Conservation (phyloP, 2,329 filamentous ascomycete genomes). For the Hypoxylon sp. region DNA sequence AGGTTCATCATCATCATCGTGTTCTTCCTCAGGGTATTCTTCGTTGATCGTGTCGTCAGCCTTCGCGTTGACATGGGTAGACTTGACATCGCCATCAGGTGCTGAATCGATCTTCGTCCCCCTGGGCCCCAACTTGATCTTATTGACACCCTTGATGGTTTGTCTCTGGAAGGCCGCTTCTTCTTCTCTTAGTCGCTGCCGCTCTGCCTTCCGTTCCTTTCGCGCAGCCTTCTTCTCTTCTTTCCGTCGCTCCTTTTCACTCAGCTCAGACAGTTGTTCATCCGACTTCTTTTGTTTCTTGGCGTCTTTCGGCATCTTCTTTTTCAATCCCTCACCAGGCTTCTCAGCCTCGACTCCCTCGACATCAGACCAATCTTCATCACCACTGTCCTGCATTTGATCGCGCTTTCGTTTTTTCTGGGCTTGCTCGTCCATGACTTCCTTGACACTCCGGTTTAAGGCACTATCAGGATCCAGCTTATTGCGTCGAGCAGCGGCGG, state of each 20-base stretch:
- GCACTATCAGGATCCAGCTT: constrained; percentile 93
- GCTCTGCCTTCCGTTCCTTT: constrained; percentile 60
- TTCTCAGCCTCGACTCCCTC: constrained; percentile 70
- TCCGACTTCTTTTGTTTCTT: constrained; percentile 65
- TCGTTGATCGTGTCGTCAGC: constrained; percentile 14
- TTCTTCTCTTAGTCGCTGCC: constrained; percentile 55
- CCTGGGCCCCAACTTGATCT: constrained; percentile 52
- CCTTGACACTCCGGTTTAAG: constrained; percentile 84
- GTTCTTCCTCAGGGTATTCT: constrained; percentile 36
- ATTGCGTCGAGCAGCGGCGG: constrained; percentile 82
- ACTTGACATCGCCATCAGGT: constrained; percentile 30
- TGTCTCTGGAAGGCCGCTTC: constrained; percentile 59
- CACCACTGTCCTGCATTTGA: constrained; percentile 60
- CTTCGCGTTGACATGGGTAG: constrained; percentile 8
- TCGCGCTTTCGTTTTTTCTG: constrained; percentile 82
- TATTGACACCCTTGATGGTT: constrained; percentile 54
- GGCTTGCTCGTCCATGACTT: constrained; percentile 86
- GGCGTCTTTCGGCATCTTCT: constrained; percentile 56
- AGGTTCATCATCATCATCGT: constrained; percentile 40
- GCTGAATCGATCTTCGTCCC: constrained; percentile 48
- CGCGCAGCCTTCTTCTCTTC: constrained; percentile 65
- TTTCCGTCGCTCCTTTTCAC: constrained; percentile 61
- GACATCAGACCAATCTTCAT: constrained; percentile 60
- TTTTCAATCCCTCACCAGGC: constrained; percentile 74
- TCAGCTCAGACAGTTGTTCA: constrained; percentile 54